phyloP scores from a whole-genome alignment of 2,329 filamentous ascomycete genomes.

The Ceratocystis harringtonii region DNA sequence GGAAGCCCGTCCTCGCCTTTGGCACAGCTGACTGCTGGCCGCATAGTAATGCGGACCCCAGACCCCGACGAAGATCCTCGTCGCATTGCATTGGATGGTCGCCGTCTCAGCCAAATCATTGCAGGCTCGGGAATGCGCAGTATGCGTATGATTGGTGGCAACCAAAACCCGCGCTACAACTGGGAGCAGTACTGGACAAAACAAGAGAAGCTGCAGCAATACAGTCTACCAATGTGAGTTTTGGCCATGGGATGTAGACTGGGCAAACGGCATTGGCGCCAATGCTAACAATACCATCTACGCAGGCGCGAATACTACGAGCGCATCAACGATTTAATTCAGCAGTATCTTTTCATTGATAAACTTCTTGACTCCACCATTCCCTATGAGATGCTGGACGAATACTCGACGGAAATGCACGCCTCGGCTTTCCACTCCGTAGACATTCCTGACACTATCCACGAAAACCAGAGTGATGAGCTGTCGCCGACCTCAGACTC shows the following conservation, averaged over 20 bases:
- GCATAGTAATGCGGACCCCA: conserved; percentile 16
- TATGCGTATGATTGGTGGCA: conserved; percentile 78
- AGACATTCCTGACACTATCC: conserved; percentile 57
- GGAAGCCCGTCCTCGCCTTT: conserved; percentile 9
- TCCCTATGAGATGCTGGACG: conserved; percentile 81
- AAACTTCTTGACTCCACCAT: conserved; percentile 77
- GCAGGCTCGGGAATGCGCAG: conserved; percentile 61
- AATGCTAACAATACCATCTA: background rate
- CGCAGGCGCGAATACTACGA: conserved; percentile 70
- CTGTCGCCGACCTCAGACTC: conserved; percentile 20
- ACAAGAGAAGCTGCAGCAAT: conserved; percentile 53
- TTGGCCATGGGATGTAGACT: background rate
- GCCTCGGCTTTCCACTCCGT: conserved; percentile 38
- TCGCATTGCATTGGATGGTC: conserved; percentile 38
- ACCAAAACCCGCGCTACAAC: conserved; percentile 68
- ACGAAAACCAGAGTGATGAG: conserved; percentile 32
- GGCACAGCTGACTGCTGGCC: conserved; percentile 9
- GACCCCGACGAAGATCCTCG: conserved; percentile 31
- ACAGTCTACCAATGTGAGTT: conserved; percentile 54
- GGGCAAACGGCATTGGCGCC: background rate
- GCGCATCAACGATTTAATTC: conserved; percentile 72
- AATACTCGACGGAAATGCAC: conserved; percentile 54
- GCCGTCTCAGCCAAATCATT: conserved; percentile 43
- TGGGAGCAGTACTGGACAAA: conserved; percentile 76
- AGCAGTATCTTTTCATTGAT: conserved; percentile 90